phyloP scores from a whole-genome alignment of 2,329 filamentous ascomycete species.

The Ophiocordyceps australis region DNA sequence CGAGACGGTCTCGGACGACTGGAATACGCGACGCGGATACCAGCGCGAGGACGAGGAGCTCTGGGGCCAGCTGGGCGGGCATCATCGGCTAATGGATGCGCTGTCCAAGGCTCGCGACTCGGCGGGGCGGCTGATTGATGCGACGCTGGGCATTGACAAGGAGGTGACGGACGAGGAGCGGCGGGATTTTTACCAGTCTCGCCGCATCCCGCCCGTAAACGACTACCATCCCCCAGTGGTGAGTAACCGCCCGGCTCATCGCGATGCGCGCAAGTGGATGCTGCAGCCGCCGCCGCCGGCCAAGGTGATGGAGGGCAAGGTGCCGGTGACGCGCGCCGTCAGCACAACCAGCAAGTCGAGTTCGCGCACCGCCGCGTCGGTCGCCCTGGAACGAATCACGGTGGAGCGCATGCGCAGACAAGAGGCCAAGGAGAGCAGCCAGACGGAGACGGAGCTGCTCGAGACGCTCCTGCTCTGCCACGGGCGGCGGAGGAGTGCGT shows the following conservation, averaged over 20 bases:
- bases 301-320: conserved; percentile 79
- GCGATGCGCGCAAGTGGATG: conserved; percentile 73
- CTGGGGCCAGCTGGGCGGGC: conserved; percentile 45
- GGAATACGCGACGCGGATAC: conserved; percentile 57
- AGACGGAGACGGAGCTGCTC: conserved; percentile 24
- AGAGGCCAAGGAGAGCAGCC: conserved; percentile 21
- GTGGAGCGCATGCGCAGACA: conserved; percentile 26
- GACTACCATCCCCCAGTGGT: conserved; percentile 76
- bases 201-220: conserved; percentile 57
- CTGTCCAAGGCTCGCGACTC: conserved; percentile 39
- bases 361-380: conserved; percentile 19
- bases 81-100: conserved; percentile 38
- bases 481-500: conserved; percentile 17
- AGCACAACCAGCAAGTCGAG: conserved; percentile 36
- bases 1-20: conserved; percentile 27
- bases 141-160: conserved; percentile 31
- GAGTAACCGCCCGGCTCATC: conserved; percentile 51
- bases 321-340: conserved; percentile 44
- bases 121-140: conserved; percentile 34
- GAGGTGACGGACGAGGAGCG: conserved; percentile 31
- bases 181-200: conserved; percentile 42
- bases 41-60: conserved; percentile 78
- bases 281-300: conserved; percentile 79
- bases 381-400: conserved; percentile 22
- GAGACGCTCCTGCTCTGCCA: conserved; percentile 19